Evolutionary conservation across 805 yeast species (phyloP), one percentile per base, ranked within the genome.

Genomic region (Metschnikowia baotianmanensis): DNA sequence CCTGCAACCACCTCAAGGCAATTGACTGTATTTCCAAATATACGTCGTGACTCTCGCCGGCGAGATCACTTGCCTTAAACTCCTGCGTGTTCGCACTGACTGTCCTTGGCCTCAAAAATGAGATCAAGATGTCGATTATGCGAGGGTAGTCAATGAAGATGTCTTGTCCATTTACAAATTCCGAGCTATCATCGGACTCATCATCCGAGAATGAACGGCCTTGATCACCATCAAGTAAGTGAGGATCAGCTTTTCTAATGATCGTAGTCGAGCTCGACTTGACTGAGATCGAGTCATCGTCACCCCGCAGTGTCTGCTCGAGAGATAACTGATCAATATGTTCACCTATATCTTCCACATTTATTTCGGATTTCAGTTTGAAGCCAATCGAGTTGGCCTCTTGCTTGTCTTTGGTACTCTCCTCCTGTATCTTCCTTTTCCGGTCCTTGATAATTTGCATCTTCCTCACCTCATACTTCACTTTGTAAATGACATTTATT

Each of bases 1-100:
- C 80, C 40, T 78, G 81, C 12, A 93, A 64, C 99, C 99, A 93
- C 34, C 80, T 78, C 36, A 91, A 67, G 0, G 87, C 87, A 3
- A 85, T 86, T 23, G 82, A 61, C 59, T 87, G 95, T 32, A 90
- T 85, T 51, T 86, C 86, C 40, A 62, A 47, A 31, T 56, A 58
- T 4, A 65, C 55, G 20, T 69, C 74, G 41, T 67, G 72, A 20
- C 59, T 56, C 38, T 69, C 74, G 16, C 52, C 60, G 1, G 62
- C 45, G 19, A 63, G 52, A 27, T 63, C 68, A 29, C 54, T 57
- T 25, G 36, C 43, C 22, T 51, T 51, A 16, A 36, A 31, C 13
- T 50, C 58, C 16, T 36, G 47, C 12, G 22, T 19, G 15, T 25
- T 39, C 20, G 35, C 19, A 29, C 32, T 21, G 18, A 23, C 18